Conservation (phyloP, 257 asterid species). For the Lithospermum erythrorhizon region DNA sequence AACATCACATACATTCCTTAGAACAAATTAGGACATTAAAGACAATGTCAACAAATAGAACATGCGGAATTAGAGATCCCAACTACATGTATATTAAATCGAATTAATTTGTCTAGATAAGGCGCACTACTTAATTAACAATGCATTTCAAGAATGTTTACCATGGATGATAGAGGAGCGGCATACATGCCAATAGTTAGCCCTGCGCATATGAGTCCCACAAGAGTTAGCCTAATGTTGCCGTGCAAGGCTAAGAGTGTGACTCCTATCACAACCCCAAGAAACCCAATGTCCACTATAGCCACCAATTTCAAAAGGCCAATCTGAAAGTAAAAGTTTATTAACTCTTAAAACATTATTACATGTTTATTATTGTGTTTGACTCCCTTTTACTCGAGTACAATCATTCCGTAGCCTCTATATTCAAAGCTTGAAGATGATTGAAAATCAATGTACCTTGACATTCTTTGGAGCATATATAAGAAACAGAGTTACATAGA, state of each 20-base stretch:
- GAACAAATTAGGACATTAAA: too few relatives aligned
- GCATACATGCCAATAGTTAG: constrained; percentile 74
- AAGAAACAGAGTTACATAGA: constrained; percentile 46
- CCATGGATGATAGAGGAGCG: constrained; percentile 63
- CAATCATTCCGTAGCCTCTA: too few relatives aligned
- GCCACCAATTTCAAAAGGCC: constrained; percentile 34
- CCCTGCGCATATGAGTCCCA: constrained; percentile 50
- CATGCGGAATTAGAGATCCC: too few relatives aligned
- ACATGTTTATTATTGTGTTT: too few relatives aligned
- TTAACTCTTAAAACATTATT: too few relatives aligned
- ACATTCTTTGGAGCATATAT: constrained; percentile 34
- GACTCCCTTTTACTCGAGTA: too few relatives aligned
- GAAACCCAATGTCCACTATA: constrained; percentile 30
- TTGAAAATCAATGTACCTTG: constrained; percentile 26
- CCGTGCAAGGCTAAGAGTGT: constrained; percentile 36
- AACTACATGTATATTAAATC: too few relatives aligned
- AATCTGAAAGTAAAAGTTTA: constrained; percentile 19
- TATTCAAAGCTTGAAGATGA: neutral
- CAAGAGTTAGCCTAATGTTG: constrained; percentile 24
- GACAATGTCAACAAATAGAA: too few relatives aligned
- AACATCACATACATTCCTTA: neutral
- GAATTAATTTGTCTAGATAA: too few relatives aligned
- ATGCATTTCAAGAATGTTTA: constrained; percentile 3
- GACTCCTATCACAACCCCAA: constrained; percentile 33
- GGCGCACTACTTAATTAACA: too few relatives aligned